Evolutionary conservation across 1,284 basidiomycete genomes (phyloP), one percentile per base, ranked within the genome.

Genomic region (Sporisorium iseilematis-ciliati): DNA sequence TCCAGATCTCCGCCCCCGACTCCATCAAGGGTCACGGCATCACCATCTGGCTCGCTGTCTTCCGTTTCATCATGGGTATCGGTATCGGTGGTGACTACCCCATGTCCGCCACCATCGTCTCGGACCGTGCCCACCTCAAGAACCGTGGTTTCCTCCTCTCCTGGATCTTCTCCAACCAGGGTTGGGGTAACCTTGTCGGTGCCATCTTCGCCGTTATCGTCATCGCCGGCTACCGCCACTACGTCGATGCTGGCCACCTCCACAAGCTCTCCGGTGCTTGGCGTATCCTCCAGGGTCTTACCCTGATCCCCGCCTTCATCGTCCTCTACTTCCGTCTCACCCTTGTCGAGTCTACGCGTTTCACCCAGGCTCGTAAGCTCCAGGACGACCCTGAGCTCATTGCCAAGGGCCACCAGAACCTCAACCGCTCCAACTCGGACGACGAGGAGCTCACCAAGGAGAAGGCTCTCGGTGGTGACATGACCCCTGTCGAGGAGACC

Each of bases 41-140:
- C 72, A 82, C 81, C 57, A 71, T 74, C 69, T 82, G 79, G 79
- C 80, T 82, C 54, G 58, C 77, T 50, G 77, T 38, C 51, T 78
- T 80, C 76, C 77, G 81, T 56, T 59, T 82, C 65, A 23, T 82
- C 57, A 81, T 82, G 79, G 81, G 81, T 46, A 80, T 82, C 49
- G 84, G 82, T 23, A 91, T 93, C 6, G 92, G 92, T 31, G 93
- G 92, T 45, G 92, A 94, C 85, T 93, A 93, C 83, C 92, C 92
- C 14, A 91, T 93, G 90, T 88, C 88, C 0, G 87, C 88, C 38
- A 85, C 80, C 43, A 71, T 82, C 40, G 81, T 82, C 52, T 75
- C 81, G 31, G 81, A 82, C 69, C 79, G 81, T 42, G 62, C 78
- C 25, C 59, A 70, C 61, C 58, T 77, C 61, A 74, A 72, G 62